Evolutionary conservation across 2,329 filamentous ascomycete genomes (phyloP), one percentile per base, ranked within the genome.

Genomic region (Colletotrichum sidae): DNA sequence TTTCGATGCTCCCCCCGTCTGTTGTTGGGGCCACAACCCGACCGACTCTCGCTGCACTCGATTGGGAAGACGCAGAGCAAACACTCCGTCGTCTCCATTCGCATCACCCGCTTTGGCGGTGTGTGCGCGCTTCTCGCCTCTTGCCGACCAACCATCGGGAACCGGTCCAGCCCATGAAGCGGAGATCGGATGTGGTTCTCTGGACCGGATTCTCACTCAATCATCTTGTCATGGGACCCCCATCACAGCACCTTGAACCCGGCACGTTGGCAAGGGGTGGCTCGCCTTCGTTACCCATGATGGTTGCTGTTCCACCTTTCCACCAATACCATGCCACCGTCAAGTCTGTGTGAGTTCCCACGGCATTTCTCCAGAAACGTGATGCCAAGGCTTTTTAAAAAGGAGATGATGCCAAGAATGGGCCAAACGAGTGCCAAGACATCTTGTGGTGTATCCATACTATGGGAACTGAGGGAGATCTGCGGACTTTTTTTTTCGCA

Each of bases 321-420:
- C 62, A 65, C 62, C 52, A 62, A 65, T 65, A 44, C 11, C 53
- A 25, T 46, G 41, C 12, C 45, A n/a, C 35, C 35, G 35, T 51
- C 33, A 4, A 37, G 25, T 25, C 25, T 25, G 25, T 25, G 1
- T 1, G 25, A 25, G 25, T 39, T 61, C 35, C 45, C 39, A 41
- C 57, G 37, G 34, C 47, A 51, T n/a, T 25, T 41, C 51, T 54
- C 62, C 52, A 56, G 46, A 47, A 56, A 52, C 46, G 39, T 47
- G 33, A 49, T 51, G 52, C 52, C 39, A 52, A 62, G 62, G n/a
- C 46, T 15, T 56, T 44, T 41, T 38, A n/a, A 46, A 62, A 65
- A 65, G 62, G 62, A 56, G 62, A 38, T 37, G 52, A 17, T 44
- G 62, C 62, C 58, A 62, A 65, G 58, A 52, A 46, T 34, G 45